phyloP scores from a whole-genome alignment of 495 filamentous ascomycete species.

The Rusavskia elegans region DNA sequence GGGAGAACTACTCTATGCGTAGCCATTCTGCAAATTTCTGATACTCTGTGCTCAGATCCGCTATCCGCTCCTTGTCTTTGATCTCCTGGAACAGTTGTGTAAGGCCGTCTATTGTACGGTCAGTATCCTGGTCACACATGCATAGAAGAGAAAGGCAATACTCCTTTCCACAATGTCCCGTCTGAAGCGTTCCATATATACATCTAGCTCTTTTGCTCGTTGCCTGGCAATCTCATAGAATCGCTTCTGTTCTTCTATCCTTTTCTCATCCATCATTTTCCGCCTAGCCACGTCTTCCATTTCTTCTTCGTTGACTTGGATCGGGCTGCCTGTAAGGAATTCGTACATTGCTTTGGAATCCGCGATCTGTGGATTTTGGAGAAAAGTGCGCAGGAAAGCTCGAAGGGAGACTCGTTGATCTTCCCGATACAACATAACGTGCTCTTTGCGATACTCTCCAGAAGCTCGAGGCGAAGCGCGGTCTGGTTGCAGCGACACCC shows the following conservation, averaged over 20 bases:
- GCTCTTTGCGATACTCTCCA: conserved; percentile 23
- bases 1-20: conserved; percentile 55
- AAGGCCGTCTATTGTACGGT: conserved; percentile 47
- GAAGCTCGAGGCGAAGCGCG: conserved; percentile 33
- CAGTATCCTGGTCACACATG: conserved; percentile 2
- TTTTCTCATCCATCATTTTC: conserved; percentile 70
- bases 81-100: conserved; percentile 91
- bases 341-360: conserved; percentile 64
- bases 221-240: conserved; percentile 93
- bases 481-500: conserved; percentile 23
- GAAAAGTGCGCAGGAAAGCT: conserved; percentile 68
- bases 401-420: conserved; percentile 82
- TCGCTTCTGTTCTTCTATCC: conserved; percentile 76
- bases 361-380: conserved; percentile 73
- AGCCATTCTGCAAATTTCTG: conserved; percentile 98
- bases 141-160: conserved; percentile 16
- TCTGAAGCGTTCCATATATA: conserved; percentile 87
- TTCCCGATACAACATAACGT: conserved; percentile 62
- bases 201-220: conserved; percentile 80
- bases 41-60: conserved; percentile 83
- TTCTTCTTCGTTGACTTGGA: conserved; percentile 67
- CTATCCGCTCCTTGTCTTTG: conserved; percentile 66
- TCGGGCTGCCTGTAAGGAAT: conserved; percentile 57
- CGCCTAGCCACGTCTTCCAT: conserved; percentile 58
- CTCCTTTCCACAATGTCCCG: conserved; percentile 61